Evolutionary conservation across 495 filamentous ascomycete species (phyloP).

Genomic region (Neurospora tetraspora): DNA sequence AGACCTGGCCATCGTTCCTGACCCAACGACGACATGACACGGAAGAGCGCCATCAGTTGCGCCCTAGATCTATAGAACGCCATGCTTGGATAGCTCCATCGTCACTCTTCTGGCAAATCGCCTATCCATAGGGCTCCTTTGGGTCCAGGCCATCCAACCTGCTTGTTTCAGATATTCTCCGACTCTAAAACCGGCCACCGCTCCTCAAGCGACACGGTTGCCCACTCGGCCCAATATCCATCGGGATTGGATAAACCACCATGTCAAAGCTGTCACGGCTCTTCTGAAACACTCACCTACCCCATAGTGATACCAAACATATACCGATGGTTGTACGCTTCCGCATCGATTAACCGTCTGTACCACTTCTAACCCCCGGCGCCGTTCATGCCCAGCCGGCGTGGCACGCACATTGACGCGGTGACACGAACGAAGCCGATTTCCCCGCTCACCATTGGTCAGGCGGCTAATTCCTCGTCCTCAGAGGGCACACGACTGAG

Average conservation of each 20-base stretch:
- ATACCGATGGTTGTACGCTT: neutral
- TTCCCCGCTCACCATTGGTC: neutral
- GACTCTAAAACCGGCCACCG: neutral
- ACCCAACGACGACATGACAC: neutral
- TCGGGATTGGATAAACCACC: neutral
- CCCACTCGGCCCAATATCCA: neutral
- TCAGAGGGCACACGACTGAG: neutral
- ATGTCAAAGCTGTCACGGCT: conserved; percentile 1
- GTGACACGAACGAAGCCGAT: neutral
- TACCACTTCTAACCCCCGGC: conserved; percentile 1
- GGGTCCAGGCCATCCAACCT: neutral
- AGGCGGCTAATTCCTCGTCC: neutral
- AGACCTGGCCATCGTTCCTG: neutral
- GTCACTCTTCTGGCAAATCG: neutral
- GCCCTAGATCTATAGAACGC: neutral
- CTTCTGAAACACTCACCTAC: conserved; percentile 6
- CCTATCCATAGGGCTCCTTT: neutral
- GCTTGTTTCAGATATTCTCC: conserved; percentile 1
- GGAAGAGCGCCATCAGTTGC: neutral
- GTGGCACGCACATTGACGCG: conserved; percentile 5
- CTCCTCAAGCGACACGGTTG: neutral
- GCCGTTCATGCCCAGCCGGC: conserved; percentile 6
- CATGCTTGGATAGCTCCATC: neutral
- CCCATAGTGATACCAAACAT: conserved; percentile 1
- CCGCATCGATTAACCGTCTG: neutral